Percentiles rank a stretch among this genome's conserved stretches.
Conservation (phyloP, 2,329 filamentous ascomycete genomes). For the Fusarium nodosum region DNA sequence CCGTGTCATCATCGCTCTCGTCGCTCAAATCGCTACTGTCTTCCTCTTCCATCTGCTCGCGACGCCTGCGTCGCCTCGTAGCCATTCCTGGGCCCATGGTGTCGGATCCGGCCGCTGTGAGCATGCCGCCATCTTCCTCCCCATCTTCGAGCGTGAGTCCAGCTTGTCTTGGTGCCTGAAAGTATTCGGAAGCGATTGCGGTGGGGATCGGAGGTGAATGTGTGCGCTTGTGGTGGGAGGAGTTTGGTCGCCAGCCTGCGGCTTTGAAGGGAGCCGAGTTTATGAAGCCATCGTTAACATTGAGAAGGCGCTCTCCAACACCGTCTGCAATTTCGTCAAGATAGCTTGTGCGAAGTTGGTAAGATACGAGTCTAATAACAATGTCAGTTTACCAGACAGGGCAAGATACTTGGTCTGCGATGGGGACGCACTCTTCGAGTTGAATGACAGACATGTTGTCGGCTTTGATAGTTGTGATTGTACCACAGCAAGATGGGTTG, state of each 20-base stretch:
- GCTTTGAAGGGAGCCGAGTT: constrained; percentile 86
- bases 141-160: constrained; percentile 77
- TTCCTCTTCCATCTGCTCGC: constrained; percentile 85
- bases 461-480: constrained; percentile 10
- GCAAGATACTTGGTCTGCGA: not conserved
- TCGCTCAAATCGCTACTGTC: constrained; percentile 89
- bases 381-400: constrained; percentile 38
- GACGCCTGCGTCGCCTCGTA: constrained; percentile 73
- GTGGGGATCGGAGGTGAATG: constrained; percentile 90
- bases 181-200: constrained; percentile 85
- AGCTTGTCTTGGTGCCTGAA: constrained; percentile 75
- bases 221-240: constrained; percentile 82
- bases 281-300: constrained; percentile 81
- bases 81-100: constrained; percentile 77
- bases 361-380: constrained; percentile 77
- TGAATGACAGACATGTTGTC: constrained; percentile 57
- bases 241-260: constrained; percentile 82
- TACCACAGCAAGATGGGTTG: constrained; percentile 8
- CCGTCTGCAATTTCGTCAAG: constrained; percentile 85
- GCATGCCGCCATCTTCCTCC: constrained; percentile 78
- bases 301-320: constrained; percentile 86
- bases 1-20: constrained; percentile 83
- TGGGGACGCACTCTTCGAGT: constrained; percentile 54
- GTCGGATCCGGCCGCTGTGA: constrained; percentile 76
- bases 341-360: constrained; percentile 85